phyloP scores from a whole-genome alignment of 1,139 yeast species.

The Lodderomyces margitis region DNA sequence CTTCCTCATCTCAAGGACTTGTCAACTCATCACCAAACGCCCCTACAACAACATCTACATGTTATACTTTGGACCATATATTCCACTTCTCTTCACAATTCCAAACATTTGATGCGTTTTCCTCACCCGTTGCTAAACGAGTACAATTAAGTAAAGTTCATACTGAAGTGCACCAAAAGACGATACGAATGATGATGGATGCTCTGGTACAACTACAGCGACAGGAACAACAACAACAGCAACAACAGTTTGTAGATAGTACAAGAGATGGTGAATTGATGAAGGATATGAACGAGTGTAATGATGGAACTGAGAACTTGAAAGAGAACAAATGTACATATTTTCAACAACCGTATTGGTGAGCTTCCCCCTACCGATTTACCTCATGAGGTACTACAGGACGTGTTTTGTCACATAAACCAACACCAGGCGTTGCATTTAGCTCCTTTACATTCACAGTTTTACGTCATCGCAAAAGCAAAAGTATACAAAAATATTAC shows the following conservation, averaged over 20 bases:
- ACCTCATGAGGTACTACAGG: background rate
- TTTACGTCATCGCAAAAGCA: too few species aligned
- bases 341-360: slow-evolving; percentile 15
- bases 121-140: slow-evolving; percentile 9
- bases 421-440: too few species aligned
- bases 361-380: background rate
- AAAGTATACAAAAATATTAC: too few species aligned
- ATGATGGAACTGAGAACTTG: background rate
- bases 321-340: slow-evolving; percentile 4
- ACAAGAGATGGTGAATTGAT: background rate
- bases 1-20: background rate
- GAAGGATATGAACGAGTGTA: background rate
- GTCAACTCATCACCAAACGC: background rate
- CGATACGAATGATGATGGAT: slow-evolving; percentile 31
- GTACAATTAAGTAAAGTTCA: slow-evolving; percentile 28
- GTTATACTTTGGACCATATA: background rate
- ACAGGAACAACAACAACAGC: slow-evolving; percentile 14
- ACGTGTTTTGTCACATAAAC: too few species aligned
- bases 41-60: background rate
- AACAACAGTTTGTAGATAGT: slow-evolving; percentile 13
- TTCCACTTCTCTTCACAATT: background rate
- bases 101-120: background rate
- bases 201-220: slow-evolving; percentile 18
- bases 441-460: too few species aligned
- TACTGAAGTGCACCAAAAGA: slow-evolving; percentile 29